These are phyloP conservation scores for Tolypocladium amazonense DNA, from an alignment of 2,329 filamentous ascomycete genomes.

Conservation along the genomic window DNA sequence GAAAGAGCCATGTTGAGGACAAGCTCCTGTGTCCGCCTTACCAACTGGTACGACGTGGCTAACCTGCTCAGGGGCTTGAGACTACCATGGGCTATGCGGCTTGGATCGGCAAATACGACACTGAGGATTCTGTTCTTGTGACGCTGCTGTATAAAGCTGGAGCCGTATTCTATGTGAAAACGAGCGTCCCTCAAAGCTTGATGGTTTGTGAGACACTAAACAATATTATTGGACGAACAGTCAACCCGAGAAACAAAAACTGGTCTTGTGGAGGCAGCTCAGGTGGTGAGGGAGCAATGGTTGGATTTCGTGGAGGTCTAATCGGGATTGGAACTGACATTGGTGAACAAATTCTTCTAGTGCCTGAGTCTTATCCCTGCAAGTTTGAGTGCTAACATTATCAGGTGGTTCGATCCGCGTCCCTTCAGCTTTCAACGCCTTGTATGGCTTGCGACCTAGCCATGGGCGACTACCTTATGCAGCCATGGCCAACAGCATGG, in stretches of 20 bases:
- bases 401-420: slow-evolving; percentile 16
- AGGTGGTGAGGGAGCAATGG: slow-evolving; percentile 25
- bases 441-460: slow-evolving; percentile 18
- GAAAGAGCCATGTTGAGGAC: not conserved
- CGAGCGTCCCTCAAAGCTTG: slow-evolving; percentile 12
- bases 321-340: slow-evolving; percentile 27
- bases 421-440: slow-evolving; percentile 18
- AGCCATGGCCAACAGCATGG: slow-evolving; percentile 21
- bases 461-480: slow-evolving; percentile 17
- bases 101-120: slow-evolving; percentile 19
- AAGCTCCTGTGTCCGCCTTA: not conserved
- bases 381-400: not conserved
- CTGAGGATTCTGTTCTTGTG: slow-evolving; percentile 16
- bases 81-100: slow-evolving; percentile 27
- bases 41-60: not conserved
- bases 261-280: slow-evolving; percentile 23
- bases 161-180: slow-evolving; percentile 14
- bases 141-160: slow-evolving; percentile 18
- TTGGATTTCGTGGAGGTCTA: slow-evolving; percentile 19
- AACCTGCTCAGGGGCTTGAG: slow-evolving; percentile 26
- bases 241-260: slow-evolving; percentile 22
- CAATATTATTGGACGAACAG: slow-evolving; percentile 22
- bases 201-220: slow-evolving; percentile 18
- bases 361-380: no score
- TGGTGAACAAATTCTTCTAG: not conserved